These are phyloP conservation scores for Alternaria panax DNA, from an alignment of 2,329 filamentous ascomycete genomes.

Conservation along the genomic window DNA sequence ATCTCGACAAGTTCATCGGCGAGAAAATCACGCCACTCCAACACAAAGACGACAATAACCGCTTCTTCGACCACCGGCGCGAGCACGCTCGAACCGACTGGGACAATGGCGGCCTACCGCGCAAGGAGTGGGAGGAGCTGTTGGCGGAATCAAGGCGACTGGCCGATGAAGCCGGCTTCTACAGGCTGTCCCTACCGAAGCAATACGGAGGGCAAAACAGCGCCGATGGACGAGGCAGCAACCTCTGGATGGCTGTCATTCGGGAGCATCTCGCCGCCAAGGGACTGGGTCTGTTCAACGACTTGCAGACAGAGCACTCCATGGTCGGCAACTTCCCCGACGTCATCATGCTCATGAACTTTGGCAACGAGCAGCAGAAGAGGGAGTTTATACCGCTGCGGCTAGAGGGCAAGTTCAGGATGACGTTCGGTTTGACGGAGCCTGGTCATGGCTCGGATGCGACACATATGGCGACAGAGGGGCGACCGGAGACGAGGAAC, in stretches of 20 bases:
- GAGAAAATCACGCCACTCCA: conserved; percentile 63
- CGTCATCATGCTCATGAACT: conserved; percentile 68
- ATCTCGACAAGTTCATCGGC: conserved; percentile 66
- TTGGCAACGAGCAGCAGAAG: conserved; percentile 64
- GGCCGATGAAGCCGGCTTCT: conserved; percentile 68
- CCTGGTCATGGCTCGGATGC: conserved; percentile 69
- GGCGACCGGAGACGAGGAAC: conserved; percentile 53
- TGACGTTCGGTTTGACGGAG: conserved; percentile 70
- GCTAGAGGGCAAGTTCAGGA: conserved; percentile 61
- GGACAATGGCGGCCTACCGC: conserved; percentile 64
- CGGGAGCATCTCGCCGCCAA: conserved; percentile 66
- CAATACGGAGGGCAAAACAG: conserved; percentile 63
- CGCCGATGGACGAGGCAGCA: conserved; percentile 54
- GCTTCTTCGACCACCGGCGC: conserved; percentile 71
- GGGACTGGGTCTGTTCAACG: conserved; percentile 68
- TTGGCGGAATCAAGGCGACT: conserved; percentile 58
- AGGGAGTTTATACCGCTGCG: conserved; percentile 61
- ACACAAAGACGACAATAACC: conserved; percentile 64
- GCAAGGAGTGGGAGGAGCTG: conserved; percentile 65
- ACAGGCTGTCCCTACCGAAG: conserved; percentile 64
- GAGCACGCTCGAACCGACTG: conserved; percentile 69
- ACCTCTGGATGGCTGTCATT: conserved; percentile 70
- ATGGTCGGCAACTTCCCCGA: conserved; percentile 70
- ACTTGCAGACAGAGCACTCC: conserved; percentile 69
- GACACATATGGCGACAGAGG: conserved; percentile 67